Evolutionary conservation across 768 basidiomycete genomes (phyloP).

Genomic region (Rhodocollybia butyracea): DNA sequence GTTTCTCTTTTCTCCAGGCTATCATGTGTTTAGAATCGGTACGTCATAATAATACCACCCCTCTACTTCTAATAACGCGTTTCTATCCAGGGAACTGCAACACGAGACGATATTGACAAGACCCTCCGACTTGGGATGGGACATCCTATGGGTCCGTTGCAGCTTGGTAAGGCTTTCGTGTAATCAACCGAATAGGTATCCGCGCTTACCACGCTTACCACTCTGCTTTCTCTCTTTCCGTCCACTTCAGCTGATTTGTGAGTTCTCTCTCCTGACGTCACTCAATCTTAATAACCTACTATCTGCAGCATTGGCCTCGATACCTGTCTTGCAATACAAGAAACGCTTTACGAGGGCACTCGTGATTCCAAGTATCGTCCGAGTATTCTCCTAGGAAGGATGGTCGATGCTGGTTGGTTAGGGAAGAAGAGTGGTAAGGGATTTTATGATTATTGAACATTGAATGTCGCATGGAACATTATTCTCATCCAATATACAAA

Average conservation of each 20-base stretch:
- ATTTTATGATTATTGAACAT: constrained; percentile 77
- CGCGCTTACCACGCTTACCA: not conserved
- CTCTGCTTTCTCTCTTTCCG: not conserved
- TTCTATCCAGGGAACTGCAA: constrained; percentile 70
- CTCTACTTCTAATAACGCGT: not conserved
- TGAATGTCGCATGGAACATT: too few relatives aligned
- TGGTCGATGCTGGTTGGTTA: constrained; percentile 96
- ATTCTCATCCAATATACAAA: too few relatives aligned
- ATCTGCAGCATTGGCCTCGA: constrained; percentile 88
- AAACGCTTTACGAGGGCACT: constrained; percentile 84
- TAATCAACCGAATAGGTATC: not conserved
- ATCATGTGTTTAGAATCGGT: constrained; percentile 93
- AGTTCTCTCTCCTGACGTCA: constrained; percentile 17
- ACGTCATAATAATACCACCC: not conserved
- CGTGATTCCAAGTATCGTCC: constrained; percentile 96
- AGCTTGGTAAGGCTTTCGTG: constrained; percentile 55
- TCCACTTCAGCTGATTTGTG: constrained; percentile 51
- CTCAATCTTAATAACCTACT: not conserved
- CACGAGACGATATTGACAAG: constrained; percentile 92
- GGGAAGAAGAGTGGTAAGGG: constrained; percentile 93
- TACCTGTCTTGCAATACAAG: constrained; percentile 91
- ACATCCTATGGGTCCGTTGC: constrained; percentile 92
- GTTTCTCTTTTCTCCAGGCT: constrained; percentile 46
- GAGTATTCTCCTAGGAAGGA: constrained; percentile 82
- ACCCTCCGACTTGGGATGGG: constrained; percentile 93